Evolutionary conservation across 2,329 filamentous ascomycete species (phyloP).

Genomic region (Plectosphaerella cucumerina): DNA sequence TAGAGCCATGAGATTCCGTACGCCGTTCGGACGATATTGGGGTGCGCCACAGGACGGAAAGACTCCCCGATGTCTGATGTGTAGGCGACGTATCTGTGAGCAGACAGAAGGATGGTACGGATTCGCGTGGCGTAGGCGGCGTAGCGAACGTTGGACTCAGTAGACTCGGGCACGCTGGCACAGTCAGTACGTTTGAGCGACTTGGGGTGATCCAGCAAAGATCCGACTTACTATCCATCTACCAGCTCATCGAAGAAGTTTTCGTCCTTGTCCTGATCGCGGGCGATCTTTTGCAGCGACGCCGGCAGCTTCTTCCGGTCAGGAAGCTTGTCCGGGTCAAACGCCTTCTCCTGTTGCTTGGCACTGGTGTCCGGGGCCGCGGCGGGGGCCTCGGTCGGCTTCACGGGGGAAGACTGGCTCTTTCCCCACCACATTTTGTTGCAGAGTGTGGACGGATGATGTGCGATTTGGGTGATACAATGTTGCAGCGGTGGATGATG

Average conservation of each 20-base stretch:
- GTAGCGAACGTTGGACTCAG: constrained; percentile 82
- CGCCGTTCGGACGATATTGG: constrained; percentile 71
- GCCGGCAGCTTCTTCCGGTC: constrained; percentile 47
- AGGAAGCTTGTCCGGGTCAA: constrained; percentile 44
- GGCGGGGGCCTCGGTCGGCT: constrained; percentile 17
- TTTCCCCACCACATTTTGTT: constrained; percentile 39
- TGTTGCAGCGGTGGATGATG: neutral
- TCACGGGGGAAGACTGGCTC: constrained; percentile 27
- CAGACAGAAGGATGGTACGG: constrained; percentile 81
- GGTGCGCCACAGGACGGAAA: constrained; percentile 89
- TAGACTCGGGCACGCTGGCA: constrained; percentile 67
- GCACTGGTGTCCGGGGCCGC: constrained; percentile 19
- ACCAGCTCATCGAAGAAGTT: constrained; percentile 74
- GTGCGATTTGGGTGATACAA: neutral
- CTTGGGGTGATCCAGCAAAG: constrained; percentile 3
- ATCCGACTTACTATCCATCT: constrained; percentile 67
- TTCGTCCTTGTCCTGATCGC: constrained; percentile 59
- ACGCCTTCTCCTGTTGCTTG: constrained; percentile 23
- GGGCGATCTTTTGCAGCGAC: constrained; percentile 53
- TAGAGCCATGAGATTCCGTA: constrained; percentile 95
- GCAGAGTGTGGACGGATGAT: too few species aligned
- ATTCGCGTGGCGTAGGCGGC: constrained; percentile 85
- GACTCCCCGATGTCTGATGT: constrained; percentile 95
- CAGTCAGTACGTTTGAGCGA: constrained; percentile 11
- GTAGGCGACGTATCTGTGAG: constrained; percentile 95